phyloP scores from a whole-genome alignment of 1,284 basidiomycete genomes.

The Moesziomyces sp. region DNA sequence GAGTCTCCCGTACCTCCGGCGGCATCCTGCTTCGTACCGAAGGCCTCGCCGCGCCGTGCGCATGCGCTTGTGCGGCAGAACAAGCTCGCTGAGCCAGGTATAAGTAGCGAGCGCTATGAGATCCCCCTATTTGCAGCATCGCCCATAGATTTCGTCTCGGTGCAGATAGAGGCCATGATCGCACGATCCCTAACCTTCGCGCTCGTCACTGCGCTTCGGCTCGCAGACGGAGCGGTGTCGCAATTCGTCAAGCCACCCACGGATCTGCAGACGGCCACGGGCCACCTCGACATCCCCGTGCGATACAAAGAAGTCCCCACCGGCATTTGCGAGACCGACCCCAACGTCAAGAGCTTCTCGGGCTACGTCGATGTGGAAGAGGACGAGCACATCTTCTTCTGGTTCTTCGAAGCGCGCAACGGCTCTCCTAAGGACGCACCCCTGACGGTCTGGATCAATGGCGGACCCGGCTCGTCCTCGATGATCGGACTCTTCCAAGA shows the following conservation, averaged over 20 bases:
- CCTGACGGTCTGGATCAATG: slow-evolving; percentile 58
- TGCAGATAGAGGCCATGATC: not conserved
- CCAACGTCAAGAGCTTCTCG: slow-evolving; percentile 76
- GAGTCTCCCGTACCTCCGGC: not conserved
- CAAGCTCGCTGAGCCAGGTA: not conserved
- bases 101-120: not conserved
- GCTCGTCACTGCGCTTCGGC: not conserved
- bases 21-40: not conserved
- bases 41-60: not conserved
- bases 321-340: slow-evolving; percentile 79
- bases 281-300: slow-evolving; percentile 43
- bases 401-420: slow-evolving; percentile 55
- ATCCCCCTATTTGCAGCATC: too few relatives aligned
- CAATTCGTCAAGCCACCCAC: slow-evolving; percentile 37
- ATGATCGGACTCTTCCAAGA: slow-evolving; percentile 79
- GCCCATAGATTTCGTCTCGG: not conserved
- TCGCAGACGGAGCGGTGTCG: not conserved
- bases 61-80: too few relatives aligned
- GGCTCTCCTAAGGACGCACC: slow-evolving; percentile 40
- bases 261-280: slow-evolving; percentile 23
- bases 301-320: slow-evolving; percentile 68
- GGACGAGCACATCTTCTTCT: slow-evolving; percentile 54
- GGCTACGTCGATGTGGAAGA: slow-evolving; percentile 51
- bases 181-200: not conserved
- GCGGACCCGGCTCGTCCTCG: slow-evolving; percentile 74